Evolutionary conservation across 1,284 basidiomycete genomes (phyloP).

Genomic region (Sporisorium exsertum): DNA sequence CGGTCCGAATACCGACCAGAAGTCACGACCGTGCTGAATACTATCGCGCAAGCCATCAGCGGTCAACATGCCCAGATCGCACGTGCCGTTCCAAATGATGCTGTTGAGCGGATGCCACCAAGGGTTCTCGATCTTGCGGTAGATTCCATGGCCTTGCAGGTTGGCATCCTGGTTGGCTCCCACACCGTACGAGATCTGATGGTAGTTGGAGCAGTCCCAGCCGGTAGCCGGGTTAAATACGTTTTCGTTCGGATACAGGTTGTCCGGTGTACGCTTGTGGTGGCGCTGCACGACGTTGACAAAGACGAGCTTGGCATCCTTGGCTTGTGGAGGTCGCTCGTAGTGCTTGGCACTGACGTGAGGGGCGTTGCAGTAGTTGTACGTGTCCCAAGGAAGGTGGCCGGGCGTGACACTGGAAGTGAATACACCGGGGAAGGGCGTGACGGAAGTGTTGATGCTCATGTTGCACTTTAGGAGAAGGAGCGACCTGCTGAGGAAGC

Average conservation of each 20-base stretch:
- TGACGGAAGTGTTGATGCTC: slow-evolving; percentile 17
- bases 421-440: slow-evolving; percentile 33
- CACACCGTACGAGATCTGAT: slow-evolving; percentile 41
- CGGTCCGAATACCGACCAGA: slow-evolving; percentile 73
- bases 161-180: slow-evolving; percentile 20
- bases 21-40: slow-evolving; percentile 74
- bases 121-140: slow-evolving; percentile 71
- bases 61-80: slow-evolving; percentile 74
- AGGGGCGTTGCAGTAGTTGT: slow-evolving; percentile 55
- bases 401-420: slow-evolving; percentile 30
- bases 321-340: slow-evolving; percentile 24
- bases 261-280: slow-evolving; percentile 70
- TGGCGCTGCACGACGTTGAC: slow-evolving; percentile 57
- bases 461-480: slow-evolving; percentile 2
- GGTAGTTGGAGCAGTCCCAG: slow-evolving; percentile 53
- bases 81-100: slow-evolving; percentile 75
- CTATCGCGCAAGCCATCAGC: slow-evolving; percentile 73
- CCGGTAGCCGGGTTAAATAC: slow-evolving; percentile 70
- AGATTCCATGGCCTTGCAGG: slow-evolving; percentile 64
- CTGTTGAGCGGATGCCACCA: slow-evolving; percentile 72
- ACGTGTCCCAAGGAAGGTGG: slow-evolving; percentile 42
- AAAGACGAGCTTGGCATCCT: slow-evolving; percentile 49
- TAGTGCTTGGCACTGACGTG: slow-evolving; percentile 44
- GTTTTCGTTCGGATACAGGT: slow-evolving; percentile 73
- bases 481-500: slow-evolving; percentile 3